phyloP scores from a whole-genome alignment of 2,329 filamentous ascomycete species.

The Penicillium hesseltinei region DNA sequence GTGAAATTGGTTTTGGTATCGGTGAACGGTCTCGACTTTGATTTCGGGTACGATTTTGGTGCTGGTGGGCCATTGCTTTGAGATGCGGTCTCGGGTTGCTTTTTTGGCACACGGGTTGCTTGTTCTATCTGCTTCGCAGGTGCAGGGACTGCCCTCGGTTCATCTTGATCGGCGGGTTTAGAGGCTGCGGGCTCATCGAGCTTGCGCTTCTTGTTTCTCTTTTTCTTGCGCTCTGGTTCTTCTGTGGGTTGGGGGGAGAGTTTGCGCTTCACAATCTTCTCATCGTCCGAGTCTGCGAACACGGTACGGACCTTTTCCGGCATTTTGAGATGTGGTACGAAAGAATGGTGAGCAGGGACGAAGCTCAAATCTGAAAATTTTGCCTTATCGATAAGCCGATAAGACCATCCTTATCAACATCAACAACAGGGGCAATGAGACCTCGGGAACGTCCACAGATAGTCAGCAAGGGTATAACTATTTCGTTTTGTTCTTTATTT shows the following conservation, averaged over 20 bases:
- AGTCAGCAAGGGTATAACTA: too few species aligned
- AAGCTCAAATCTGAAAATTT: conserved; percentile 3
- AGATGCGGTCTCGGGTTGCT: not conserved
- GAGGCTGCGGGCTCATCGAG: conserved; percentile 24
- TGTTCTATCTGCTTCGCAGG: not conserved
- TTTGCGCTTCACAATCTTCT: conserved; percentile 16
- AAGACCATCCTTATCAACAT: not conserved
- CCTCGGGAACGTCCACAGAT: too few species aligned
- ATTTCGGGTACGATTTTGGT: conserved; percentile 12
- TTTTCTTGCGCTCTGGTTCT: conserved; percentile 22
- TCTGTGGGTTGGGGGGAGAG: not conserved
- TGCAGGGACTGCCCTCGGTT: not conserved
- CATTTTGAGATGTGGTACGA: conserved; percentile 20
- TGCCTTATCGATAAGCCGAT: conserved; percentile 32
- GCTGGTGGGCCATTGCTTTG: not conserved
- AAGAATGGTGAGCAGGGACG: not conserved
- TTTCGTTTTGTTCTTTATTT: too few species aligned
- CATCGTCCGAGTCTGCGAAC: conserved; percentile 30
- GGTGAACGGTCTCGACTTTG: conserved; percentile 17
- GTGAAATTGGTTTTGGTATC: conserved; percentile 27
- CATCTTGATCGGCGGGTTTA: conserved; percentile 10
- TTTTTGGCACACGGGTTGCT: not conserved
- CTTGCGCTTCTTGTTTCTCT: conserved; percentile 36
- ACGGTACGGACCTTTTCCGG: conserved; percentile 19
- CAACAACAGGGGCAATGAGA: not conserved